phyloP scores from a whole-genome alignment of 2,329 filamentous ascomycete genomes.

The Emmonsia crescens region DNA sequence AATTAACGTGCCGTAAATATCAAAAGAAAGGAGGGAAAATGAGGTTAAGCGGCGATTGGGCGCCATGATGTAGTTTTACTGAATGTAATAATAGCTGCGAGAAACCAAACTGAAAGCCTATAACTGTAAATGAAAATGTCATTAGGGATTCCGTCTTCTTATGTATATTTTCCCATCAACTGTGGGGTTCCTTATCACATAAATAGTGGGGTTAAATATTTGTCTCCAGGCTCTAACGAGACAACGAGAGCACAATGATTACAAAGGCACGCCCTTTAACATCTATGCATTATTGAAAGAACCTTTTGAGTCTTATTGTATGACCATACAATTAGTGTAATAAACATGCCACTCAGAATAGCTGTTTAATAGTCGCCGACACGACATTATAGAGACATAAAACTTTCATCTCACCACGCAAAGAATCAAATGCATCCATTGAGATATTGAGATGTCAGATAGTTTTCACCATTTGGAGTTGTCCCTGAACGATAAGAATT shows the following conservation, averaged over 20 bases:
- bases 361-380: too few species aligned
- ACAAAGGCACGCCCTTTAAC: not conserved
- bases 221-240: too few species aligned
- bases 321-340: too few species aligned
- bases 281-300: not conserved
- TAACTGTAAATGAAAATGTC: not conserved
- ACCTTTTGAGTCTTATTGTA: too few species aligned
- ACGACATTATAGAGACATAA: too few species aligned
- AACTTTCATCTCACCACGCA: too few species aligned
- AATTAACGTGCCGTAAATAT: slow-evolving; percentile 70
- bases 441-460: too few species aligned
- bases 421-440: too few species aligned
- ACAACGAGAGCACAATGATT: too few species aligned
- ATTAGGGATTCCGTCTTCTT: not conserved
- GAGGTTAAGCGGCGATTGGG: slow-evolving; percentile 17
- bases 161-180: not conserved
- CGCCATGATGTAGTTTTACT: not conserved
- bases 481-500: too few species aligned
- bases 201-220: not conserved
- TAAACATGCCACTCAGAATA: too few species aligned
- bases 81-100: not conserved
- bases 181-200: not conserved
- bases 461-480: too few species aligned
- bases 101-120: not conserved
- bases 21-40: slow-evolving; percentile 54